A percentile compares a stretch with the other conserved stretches of the same genome.
These are phyloP conservation scores for Pouteria glomerata DNA, from an alignment of 148 eudicot genomes.

Conservation along the genomic window DNA sequence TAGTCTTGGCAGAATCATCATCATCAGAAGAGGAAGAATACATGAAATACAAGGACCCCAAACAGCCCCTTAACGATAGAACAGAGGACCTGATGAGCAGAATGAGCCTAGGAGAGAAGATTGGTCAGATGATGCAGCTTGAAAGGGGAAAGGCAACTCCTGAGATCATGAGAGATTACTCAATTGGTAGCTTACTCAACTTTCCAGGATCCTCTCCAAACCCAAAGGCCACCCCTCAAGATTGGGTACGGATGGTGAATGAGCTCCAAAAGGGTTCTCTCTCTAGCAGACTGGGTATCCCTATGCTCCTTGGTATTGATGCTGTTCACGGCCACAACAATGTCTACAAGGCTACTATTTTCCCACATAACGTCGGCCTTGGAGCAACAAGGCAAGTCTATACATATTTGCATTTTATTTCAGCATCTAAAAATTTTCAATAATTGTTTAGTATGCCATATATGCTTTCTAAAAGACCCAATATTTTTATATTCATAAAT, in stretches of 20 bases:
- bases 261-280: slow-evolving; percentile 22
- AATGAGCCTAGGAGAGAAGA: slow-evolving; percentile 28
- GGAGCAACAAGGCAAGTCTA: no score
- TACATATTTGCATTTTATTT: no score
- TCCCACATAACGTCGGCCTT: no score
- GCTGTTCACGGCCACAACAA: slow-evolving; percentile 38
- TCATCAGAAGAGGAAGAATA: background rate
- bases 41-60: slow-evolving; percentile 19
- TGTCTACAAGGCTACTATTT: no score
- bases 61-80: slow-evolving; percentile 10
- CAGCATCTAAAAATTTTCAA: no score
- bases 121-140: slow-evolving; percentile 29
- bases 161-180: slow-evolving; percentile 18
- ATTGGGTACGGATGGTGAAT: slow-evolving; percentile 26
- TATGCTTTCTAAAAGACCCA: no score
- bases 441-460: no score
- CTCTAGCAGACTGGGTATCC: slow-evolving; percentile 27
- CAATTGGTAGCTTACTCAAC: slow-evolving; percentile 26
- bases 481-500: no score
- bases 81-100: slow-evolving; percentile 19
- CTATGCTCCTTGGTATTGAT: slow-evolving; percentile 26
- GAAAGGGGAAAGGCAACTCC: slow-evolving; percentile 12
- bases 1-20: no score
- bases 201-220: slow-evolving; percentile 27
- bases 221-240: slow-evolving; percentile 9